A percentile compares a stretch with the other conserved stretches of the same genome.
Conservation (phyloP, 1,284 basidiomycete genomes). For the Peniophora sp. region DNA sequence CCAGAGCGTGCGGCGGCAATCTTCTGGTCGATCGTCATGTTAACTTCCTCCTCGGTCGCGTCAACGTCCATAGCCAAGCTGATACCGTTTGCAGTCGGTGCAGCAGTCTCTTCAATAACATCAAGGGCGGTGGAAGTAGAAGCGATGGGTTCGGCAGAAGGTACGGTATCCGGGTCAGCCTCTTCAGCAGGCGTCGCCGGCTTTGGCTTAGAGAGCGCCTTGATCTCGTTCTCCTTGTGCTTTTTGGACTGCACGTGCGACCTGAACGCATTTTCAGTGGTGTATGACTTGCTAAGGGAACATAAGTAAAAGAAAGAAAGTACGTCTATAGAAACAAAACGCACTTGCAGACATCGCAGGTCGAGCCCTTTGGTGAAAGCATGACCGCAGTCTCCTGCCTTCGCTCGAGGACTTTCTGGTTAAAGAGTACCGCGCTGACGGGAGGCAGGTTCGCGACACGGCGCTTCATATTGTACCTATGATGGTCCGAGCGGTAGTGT, state of each 20-base stretch:
- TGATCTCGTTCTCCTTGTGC: conserved; percentile 78
- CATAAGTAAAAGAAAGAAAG: conserved; percentile 5
- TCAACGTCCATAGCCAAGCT: conserved; percentile 31
- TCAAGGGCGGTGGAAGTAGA: conserved; percentile 2
- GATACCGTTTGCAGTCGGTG: conserved; percentile 12
- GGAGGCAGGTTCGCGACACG: conserved; percentile 89
- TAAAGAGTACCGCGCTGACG: conserved; percentile 74
- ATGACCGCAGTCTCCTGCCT: conserved; percentile 67
- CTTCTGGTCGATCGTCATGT: conserved; percentile 61
- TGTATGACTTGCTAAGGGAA: conserved; percentile 81
- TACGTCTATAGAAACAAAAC: conserved; percentile 11
- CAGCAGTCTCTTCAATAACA: background rate
- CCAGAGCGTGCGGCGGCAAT: conserved; percentile 70
- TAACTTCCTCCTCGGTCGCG: conserved; percentile 42
- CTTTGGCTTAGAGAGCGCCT: conserved; percentile 23
- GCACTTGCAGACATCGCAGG: conserved; percentile 82
- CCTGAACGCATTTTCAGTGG: conserved; percentile 82
- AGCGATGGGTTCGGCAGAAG: background rate
- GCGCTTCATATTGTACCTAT: conserved; percentile 98
- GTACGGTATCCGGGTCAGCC: conserved; percentile 1
- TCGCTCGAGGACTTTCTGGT: conserved; percentile 85
- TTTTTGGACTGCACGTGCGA: conserved; percentile 88
- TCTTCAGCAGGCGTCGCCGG: conserved; percentile 7
- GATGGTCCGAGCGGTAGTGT: conserved; percentile 93
- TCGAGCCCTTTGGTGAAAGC: conserved; percentile 53